Conservation (phyloP, 148 eudicot species). For the Cornus kousa region DNA sequence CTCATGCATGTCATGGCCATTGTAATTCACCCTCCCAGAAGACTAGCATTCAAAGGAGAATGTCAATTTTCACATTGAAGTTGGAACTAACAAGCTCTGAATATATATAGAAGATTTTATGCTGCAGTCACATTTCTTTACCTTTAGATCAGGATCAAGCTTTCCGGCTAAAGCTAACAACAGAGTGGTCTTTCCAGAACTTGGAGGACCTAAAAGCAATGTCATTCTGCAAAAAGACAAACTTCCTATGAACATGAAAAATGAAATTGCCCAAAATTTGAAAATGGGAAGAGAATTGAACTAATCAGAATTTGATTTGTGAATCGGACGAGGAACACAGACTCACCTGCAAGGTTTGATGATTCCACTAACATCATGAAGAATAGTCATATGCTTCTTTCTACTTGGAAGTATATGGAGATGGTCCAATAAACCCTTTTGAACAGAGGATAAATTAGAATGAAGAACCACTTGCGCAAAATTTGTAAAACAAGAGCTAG, state of each 20-base stretch:
- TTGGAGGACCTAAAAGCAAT: slow-evolving; percentile 70
- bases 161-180: slow-evolving; percentile 66
- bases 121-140: slow-evolving; percentile 4
- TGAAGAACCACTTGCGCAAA: not conserved
- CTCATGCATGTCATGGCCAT: slow-evolving; percentile 68
- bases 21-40: slow-evolving; percentile 61
- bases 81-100: not conserved
- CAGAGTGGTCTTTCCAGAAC: slow-evolving; percentile 74
- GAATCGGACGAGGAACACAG: not conserved
- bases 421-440: slow-evolving; percentile 28
- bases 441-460: not conserved
- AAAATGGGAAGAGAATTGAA: not conserved
- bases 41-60: slow-evolving; percentile 23
- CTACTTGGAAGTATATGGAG: slow-evolving; percentile 37
- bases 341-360: slow-evolving; percentile 58
- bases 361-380: slow-evolving; percentile 50
- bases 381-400: slow-evolving; percentile 49
- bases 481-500: not conserved
- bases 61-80: not conserved
- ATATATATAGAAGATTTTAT: not conserved
- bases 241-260: not conserved
- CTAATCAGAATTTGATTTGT: not conserved
- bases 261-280: not conserved
- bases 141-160: slow-evolving; percentile 46
- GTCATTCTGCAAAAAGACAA: slow-evolving; percentile 47